phyloP scores from a whole-genome alignment of 2,329 filamentous ascomycete genomes.

The Sarocladium strictum region DNA sequence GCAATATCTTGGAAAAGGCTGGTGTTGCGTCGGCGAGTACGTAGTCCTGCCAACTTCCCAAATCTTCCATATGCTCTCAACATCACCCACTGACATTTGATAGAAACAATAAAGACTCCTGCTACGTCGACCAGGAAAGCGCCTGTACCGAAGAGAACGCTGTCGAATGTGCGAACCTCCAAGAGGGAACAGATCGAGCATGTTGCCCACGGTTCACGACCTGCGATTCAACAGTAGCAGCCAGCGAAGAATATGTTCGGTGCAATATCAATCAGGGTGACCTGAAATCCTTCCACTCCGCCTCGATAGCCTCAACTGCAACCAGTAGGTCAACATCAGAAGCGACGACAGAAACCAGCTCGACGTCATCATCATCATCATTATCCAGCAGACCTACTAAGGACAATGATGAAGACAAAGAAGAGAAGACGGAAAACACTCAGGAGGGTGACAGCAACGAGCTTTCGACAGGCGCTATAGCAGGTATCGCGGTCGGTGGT shows the following conservation, averaged over 20 bases:
- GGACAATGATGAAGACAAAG: background rate
- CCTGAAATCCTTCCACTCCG: slow-evolving; percentile 8
- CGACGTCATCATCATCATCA: background rate
- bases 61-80: background rate
- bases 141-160: slow-evolving; percentile 13
- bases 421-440: too few species aligned
- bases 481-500: slow-evolving; percentile 5
- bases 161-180: slow-evolving; percentile 12
- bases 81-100: background rate
- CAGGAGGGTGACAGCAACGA: background rate
- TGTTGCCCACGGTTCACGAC: slow-evolving; percentile 15
- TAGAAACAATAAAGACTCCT: slow-evolving; percentile 12
- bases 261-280: slow-evolving; percentile 15
- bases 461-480: background rate
- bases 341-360: slow-evolving; percentile 45
- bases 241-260: slow-evolving; percentile 12
- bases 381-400: background rate
- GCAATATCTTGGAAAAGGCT: slow-evolving; percentile 14
- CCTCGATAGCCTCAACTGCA: slow-evolving; percentile 26
- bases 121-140: slow-evolving; percentile 15
- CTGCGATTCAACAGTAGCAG: slow-evolving; percentile 12
- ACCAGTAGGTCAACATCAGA: slow-evolving; percentile 48
- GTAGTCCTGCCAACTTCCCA: background rate
- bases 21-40: slow-evolving; percentile 15
- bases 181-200: slow-evolving; percentile 10